These are phyloP conservation scores for Massarina eburnea DNA, from an alignment of 2,329 filamentous ascomycete species.

Conservation along the genomic window DNA sequence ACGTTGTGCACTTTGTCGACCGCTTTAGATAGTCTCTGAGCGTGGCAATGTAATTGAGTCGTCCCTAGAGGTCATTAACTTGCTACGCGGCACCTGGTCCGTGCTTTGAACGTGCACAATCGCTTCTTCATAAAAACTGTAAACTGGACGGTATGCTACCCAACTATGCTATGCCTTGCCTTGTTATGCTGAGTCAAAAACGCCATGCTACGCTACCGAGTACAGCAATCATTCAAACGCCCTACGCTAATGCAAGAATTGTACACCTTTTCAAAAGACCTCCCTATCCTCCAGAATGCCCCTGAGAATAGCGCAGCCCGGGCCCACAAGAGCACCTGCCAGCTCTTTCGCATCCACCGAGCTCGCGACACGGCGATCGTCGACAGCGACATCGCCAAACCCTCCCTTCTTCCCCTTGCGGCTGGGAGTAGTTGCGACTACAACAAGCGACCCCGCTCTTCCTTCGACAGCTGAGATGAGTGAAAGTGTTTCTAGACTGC, in stretches of 20 bases:
- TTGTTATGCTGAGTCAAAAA: too few species aligned
- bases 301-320: constrained; percentile 46
- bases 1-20: too few species aligned
- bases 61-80: constrained; percentile 2
- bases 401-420: constrained; percentile 59
- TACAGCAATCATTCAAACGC: not conserved
- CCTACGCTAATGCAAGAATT: not conserved
- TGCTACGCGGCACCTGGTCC: too few species aligned
- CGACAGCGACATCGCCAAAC: constrained; percentile 54
- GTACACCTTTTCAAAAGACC: not conserved
- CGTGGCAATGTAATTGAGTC: constrained; percentile 32
- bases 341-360: constrained; percentile 81
- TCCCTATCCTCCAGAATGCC: constrained; percentile 31
- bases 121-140: too few species aligned
- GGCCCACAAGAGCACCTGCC: constrained; percentile 64
- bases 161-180: too few species aligned
- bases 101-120: too few species aligned
- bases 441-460: constrained; percentile 67
- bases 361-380: constrained; percentile 78
- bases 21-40: constrained; percentile 36
- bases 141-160: too few species aligned
- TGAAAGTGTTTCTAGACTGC: constrained; percentile 84
- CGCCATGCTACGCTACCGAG: constrained; percentile 8
- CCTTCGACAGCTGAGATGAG: constrained; percentile 72
- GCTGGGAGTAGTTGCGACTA: constrained; percentile 67